Base-by-base conservation (phyloP, 2,329 filamentous ascomycete species). In the Fusarium anthophilum region DNA sequence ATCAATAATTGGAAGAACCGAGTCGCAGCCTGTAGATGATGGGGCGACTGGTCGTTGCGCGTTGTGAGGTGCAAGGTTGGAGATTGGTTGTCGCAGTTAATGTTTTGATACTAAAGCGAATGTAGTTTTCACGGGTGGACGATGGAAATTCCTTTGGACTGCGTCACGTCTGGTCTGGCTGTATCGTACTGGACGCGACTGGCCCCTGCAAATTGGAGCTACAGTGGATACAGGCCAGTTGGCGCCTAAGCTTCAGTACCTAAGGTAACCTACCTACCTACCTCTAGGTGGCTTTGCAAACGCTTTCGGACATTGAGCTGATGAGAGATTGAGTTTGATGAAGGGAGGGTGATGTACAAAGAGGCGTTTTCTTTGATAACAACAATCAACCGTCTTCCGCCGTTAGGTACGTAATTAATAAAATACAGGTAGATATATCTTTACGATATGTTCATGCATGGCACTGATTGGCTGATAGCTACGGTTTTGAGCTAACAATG, bases 151-250 rank as follows among this genome's bases (percentile, higher is more conserved):
- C 76, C 74, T 75, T 73, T 66, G 68, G 75, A 71, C 76, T 76
- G 77, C 79, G 80, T 82, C 82, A 84, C 81, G 82, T 82, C 26
- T 48, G 43, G 82, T 82, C 26, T 48, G 43, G 58, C 55, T 71
- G 38, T 32, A 44, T 44, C 70, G 38, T 26, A 44, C 35, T 70
- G 74, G 77, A 82, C 82, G 82, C 82, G 82, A 76, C 41, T 47
- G 37, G 58, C 64, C 65, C 69, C 56, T 68, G 50, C 58, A 53
- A 62, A 61, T 72, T 72, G 67, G 66, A 69, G 72, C 72, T 71
- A 66, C 66, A 70, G 67, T 70, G 70, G 70, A 50, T 73, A 62
- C 65, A 56, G 45, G 44, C 41, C 43, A 39, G 57, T 55, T 37
- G 38, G 18, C 68, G 55, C 54, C 43, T 41, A 14, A 59, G 60